A percentile compares a stretch with the other conserved stretches of the same genome.
Conservation (phyloP, 176 grass and related monocot species). For the Pontederia paniculata region DNA sequence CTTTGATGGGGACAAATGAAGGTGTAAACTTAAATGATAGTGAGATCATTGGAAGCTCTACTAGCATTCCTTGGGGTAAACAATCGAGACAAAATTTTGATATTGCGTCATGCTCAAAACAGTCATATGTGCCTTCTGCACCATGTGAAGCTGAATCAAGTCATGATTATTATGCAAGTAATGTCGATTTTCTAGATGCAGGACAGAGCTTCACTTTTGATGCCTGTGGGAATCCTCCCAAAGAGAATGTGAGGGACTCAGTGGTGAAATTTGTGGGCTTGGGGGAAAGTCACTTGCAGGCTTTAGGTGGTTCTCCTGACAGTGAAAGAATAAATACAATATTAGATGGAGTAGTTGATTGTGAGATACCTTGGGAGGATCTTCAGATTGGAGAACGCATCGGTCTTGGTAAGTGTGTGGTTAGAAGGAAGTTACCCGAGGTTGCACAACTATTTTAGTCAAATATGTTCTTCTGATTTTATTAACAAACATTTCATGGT, state of each 20-base stretch:
- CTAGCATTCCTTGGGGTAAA: constrained; percentile 1
- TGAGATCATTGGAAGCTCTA: not conserved
- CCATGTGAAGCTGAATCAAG: constrained; percentile 25
- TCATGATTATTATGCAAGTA: not conserved
- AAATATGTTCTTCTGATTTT: not conserved
- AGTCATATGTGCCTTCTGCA: constrained; percentile 9
- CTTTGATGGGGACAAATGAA: constrained; percentile 7
- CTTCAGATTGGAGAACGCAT: constrained; percentile 88
- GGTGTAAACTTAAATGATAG: not conserved
- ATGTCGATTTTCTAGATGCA: constrained; percentile 9
- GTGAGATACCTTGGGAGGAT: constrained; percentile 95
- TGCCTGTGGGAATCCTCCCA: constrained; percentile 19
- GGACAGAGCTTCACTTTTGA: constrained; percentile 26
- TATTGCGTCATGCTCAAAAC: constrained; percentile 6
- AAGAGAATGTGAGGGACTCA: constrained; percentile 27
- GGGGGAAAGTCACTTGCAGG: constrained; percentile 30
- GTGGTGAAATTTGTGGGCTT: constrained; percentile 20
- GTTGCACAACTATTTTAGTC: not conserved
- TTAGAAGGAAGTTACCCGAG: not conserved
- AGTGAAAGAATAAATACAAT: constrained; percentile 47
- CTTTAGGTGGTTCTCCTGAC: constrained; percentile 26
- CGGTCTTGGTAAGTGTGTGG: constrained; percentile 60
- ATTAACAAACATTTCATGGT: too few relatives aligned
- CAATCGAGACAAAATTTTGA: not conserved
- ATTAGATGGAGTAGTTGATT: constrained; percentile 63